Base-by-base conservation (phyloP, 768 basidiomycete genomes). In the Xerocomellus amylosporus region DNA sequence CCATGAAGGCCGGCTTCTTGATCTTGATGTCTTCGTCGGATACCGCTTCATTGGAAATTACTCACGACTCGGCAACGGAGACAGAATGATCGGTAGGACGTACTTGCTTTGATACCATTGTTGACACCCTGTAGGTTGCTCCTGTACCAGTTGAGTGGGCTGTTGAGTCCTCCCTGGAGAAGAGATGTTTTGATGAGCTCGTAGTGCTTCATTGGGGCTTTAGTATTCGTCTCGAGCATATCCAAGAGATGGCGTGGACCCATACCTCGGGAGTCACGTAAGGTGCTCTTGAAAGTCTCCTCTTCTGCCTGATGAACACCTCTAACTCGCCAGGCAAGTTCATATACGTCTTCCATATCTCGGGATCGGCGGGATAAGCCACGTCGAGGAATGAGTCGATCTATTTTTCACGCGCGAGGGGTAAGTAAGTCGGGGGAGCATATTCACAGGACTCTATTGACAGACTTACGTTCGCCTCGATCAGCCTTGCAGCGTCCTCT, bases 361-460 rank as follows among this genome's bases (percentile, higher is more conserved):
- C 59, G 0, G 73, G 69, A 42, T 78, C 68, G 15, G 66, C 47
- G 5, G 77, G 56, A 55, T 71, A 76, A 33, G 67, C 0, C 26
- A 77, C 22, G 37, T 68, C 65, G 36, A 74, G 60, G 51, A 79
- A 70, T 1, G 77, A 74, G 34, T 79, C 77, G 26, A 71, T 60
- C 77, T 75, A 38, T 30, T 40, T 49, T 43, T 13, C 22, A 19
- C 28, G 17, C 13, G 19, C 5, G 5, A 36, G 10, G 7, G 28
- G n/a, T 34, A 24, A 39, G 22, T 41, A 26, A 31, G 51, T 2
- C 6, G 8, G 4, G 3, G 4, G 33, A 13, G 6, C 4, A 15
- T 10, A 26, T 28, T 9, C 12, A 1, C 14, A 5, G 28, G 24
- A 15, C 30, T 9, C 2, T 13, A 8, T 28, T 28, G 33, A 26